Conservation (phyloP, 139 green algal genomes). For the Ettlia oleoabundans region DNA sequence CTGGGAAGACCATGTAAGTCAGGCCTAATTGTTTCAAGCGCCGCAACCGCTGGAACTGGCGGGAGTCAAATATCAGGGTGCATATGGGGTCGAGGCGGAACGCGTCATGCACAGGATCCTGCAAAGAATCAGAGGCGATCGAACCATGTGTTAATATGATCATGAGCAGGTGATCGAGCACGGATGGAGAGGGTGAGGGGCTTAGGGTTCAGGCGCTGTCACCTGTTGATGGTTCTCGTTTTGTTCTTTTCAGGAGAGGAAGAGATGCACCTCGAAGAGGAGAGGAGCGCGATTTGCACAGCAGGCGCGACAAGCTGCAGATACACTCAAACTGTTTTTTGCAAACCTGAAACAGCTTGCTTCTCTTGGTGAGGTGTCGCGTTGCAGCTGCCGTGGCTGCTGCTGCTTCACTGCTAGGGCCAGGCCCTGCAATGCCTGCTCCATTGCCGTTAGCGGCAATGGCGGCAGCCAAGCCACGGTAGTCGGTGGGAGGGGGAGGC, state of each 20-base stretch:
- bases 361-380: background rate
- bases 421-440: background rate
- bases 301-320: too few relatives aligned
- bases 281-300: background rate
- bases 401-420: background rate
- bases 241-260: too few relatives aligned
- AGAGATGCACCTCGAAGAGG: too few relatives aligned
- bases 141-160: too few relatives aligned
- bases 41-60: constrained; percentile 85
- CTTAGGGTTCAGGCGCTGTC: too few relatives aligned
- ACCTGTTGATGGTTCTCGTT: too few relatives aligned
- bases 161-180: too few relatives aligned
- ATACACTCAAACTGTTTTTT: too few relatives aligned
- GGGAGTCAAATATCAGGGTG: constrained; percentile 80
- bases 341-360: constrained; percentile 37
- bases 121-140: too few relatives aligned
- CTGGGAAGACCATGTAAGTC: constrained; percentile 30
- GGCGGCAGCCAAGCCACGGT: background rate
- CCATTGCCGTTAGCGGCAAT: background rate
- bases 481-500: constrained; percentile 16
- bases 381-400: background rate
- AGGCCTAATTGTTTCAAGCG: constrained; percentile 82
- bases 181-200: too few relatives aligned
- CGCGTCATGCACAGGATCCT: constrained; percentile 73
- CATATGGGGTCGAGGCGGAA: constrained; percentile 53